Conservation (phyloP, 345 rosid species). For the Erucastrum elatum region DNA sequence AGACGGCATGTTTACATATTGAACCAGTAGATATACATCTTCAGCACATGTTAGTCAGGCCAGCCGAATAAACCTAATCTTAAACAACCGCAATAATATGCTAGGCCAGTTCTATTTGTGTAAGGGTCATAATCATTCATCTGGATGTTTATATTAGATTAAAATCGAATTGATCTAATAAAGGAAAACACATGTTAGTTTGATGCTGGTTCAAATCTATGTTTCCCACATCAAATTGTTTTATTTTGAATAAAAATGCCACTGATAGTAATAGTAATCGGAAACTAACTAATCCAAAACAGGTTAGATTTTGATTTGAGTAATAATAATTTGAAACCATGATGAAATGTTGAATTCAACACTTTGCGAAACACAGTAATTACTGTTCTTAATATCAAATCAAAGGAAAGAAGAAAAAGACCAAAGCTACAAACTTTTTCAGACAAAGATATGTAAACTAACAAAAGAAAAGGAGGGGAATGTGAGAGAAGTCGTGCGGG, state of each 20-base stretch:
- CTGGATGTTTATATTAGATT: not conserved
- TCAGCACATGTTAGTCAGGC: not conserved
- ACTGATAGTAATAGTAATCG: not conserved
- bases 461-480: slow-evolving; percentile 19
- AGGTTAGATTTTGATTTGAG: not conserved
- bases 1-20: not conserved
- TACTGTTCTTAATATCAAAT: slow-evolving; percentile 22
- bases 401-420: slow-evolving; percentile 1
- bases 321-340: not conserved
- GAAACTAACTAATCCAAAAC: not conserved
- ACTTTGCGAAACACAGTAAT: slow-evolving; percentile 7
- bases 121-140: not conserved
- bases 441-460: slow-evolving; percentile 14
- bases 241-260: too few species aligned
- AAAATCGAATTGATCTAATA: not conserved
- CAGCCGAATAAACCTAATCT: not conserved
- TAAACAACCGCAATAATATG: not conserved
- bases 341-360: slow-evolving; percentile 14
- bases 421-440: slow-evolving; percentile 9
- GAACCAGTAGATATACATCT: not conserved
- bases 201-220: not conserved
- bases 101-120: not conserved
- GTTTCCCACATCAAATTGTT: not conserved
- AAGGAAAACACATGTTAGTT: not conserved
- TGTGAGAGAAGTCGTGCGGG: slow-evolving; percentile 43